These are phyloP conservation scores for Claviceps arundinis DNA, from an alignment of 2,329 filamentous ascomycete genomes.

Conservation along the genomic window DNA sequence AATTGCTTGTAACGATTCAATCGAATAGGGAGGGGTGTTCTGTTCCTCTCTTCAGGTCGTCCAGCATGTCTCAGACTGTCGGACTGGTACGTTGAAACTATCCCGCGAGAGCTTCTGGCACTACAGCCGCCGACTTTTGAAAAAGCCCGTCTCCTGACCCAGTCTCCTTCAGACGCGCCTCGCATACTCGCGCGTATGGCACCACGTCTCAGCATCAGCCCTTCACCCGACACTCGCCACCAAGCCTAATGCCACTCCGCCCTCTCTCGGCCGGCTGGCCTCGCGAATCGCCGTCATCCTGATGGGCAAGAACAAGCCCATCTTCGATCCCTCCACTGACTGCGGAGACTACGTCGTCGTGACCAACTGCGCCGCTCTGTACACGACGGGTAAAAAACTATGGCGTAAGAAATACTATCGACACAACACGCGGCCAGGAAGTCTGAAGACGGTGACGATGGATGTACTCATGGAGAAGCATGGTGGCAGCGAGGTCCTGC, in stretches of 20 bases:
- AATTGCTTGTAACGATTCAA: not conserved
- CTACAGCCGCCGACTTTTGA: not conserved
- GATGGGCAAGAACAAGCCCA: slow-evolving; percentile 99
- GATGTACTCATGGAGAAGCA: slow-evolving; percentile 88
- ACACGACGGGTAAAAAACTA: slow-evolving; percentile 83
- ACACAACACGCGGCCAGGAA: slow-evolving; percentile 82
- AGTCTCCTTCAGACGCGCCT: slow-evolving; percentile 59
- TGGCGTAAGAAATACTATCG: slow-evolving; percentile 93
- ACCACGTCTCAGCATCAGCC: slow-evolving; percentile 62
- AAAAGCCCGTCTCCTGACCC: not conserved
- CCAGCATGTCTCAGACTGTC: slow-evolving; percentile 64
- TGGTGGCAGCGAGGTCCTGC: slow-evolving; percentile 81
- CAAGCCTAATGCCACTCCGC: slow-evolving; percentile 45
- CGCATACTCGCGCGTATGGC: slow-evolving; percentile 93
- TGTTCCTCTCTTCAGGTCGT: slow-evolving; percentile 8
- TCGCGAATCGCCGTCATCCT: slow-evolving; percentile 74
- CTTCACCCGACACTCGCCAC: slow-evolving; percentile 49
- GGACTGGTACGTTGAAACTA: slow-evolving; percentile 46
- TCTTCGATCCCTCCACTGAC: slow-evolving; percentile 92
- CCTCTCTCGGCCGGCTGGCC: slow-evolving; percentile 80
- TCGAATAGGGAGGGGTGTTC: slow-evolving; percentile 7
- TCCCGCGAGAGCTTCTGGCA: not conserved
- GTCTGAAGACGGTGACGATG: slow-evolving; percentile 81
- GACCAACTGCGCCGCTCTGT: slow-evolving; percentile 72
- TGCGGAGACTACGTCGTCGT: slow-evolving; percentile 98